phyloP scores from a whole-genome alignment of 2,329 filamentous ascomycete genomes.

The Penicillium sp. region DNA sequence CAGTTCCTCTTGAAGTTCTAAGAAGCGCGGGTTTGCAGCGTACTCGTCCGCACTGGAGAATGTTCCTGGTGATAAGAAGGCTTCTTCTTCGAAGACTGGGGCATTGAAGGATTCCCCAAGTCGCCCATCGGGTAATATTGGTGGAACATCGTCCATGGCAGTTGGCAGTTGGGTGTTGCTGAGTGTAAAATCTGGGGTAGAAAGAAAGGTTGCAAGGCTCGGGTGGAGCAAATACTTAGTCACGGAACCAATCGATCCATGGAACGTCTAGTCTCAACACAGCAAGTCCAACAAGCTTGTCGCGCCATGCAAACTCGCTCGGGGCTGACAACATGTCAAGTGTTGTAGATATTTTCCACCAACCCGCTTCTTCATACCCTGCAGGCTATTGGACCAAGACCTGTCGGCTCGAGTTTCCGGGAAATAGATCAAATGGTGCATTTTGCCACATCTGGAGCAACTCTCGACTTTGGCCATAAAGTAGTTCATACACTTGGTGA shows the following conservation, averaged over 20 bases:
- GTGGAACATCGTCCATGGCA: constrained; percentile 16
- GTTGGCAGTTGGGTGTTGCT: background rate
- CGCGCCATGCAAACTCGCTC: too few species aligned
- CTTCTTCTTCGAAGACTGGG: constrained; percentile 22
- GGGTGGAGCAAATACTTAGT: constrained; percentile 3
- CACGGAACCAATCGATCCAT: background rate
- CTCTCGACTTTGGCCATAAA: too few species aligned
- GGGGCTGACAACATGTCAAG: too few species aligned
- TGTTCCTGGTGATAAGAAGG: constrained; percentile 25
- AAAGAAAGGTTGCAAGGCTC: constrained; percentile 2
- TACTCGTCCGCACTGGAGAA: constrained; percentile 28
- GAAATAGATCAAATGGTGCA: too few species aligned
- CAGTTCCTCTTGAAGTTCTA: constrained; percentile 47
- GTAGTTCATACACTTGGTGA: too few species aligned
- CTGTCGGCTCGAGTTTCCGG: too few species aligned
- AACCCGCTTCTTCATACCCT: too few species aligned
- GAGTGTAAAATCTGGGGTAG: constrained; percentile 13
- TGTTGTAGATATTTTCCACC: too few species aligned
- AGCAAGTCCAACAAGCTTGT: background rate
- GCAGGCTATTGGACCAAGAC: too few species aligned
- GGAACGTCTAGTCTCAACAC: background rate
- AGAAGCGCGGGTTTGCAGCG: constrained; percentile 40
- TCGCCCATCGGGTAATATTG: constrained; percentile 10
- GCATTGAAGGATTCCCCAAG: constrained; percentile 16
- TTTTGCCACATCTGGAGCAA: too few species aligned